These are phyloP conservation scores for Fusarium transvaalense DNA, from an alignment of 2,329 filamentous ascomycete species.

Conservation along the genomic window DNA sequence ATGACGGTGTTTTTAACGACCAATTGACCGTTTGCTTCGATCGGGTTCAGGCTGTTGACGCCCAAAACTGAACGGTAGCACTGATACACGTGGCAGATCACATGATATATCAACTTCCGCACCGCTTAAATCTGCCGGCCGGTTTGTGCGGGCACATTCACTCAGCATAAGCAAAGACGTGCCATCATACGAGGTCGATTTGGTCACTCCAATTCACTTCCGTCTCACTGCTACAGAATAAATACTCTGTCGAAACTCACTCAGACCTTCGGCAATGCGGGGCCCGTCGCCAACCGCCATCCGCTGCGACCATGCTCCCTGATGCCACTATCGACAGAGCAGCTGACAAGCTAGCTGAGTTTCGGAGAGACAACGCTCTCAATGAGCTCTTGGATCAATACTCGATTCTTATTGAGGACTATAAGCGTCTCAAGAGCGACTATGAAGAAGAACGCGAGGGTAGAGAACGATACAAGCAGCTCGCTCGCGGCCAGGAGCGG, in stretches of 20 bases:
- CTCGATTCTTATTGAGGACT: constrained; percentile 61
- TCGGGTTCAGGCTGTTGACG: constrained; percentile 12
- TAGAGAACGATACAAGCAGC: constrained; percentile 67
- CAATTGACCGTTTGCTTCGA: not conserved
- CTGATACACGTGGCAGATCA: constrained; percentile 22
- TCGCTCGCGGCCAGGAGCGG: constrained; percentile 62
- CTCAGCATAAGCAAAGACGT: constrained; percentile 19
- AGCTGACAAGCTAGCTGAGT: constrained; percentile 50
- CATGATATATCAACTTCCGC: constrained; percentile 5
- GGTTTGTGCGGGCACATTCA: constrained; percentile 4
- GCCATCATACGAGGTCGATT: not conserved
- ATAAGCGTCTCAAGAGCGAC: constrained; percentile 67
- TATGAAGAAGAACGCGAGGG: constrained; percentile 68
- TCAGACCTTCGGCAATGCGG: constrained; percentile 29
- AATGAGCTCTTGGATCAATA: constrained; percentile 52
- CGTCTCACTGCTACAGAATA: no score
- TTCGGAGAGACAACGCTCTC: constrained; percentile 47
- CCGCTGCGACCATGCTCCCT: constrained; percentile 38
- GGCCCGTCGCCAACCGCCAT: constrained; percentile 17
- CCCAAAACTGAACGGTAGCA: not conserved
- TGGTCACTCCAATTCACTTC: not conserved
- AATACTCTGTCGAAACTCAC: not conserved
- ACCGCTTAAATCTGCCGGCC: constrained; percentile 13
- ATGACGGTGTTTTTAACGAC: no score
- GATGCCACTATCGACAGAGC: constrained; percentile 41